phyloP scores from a whole-genome alignment of 257 asterid species.

The Salvia splendens region DNA sequence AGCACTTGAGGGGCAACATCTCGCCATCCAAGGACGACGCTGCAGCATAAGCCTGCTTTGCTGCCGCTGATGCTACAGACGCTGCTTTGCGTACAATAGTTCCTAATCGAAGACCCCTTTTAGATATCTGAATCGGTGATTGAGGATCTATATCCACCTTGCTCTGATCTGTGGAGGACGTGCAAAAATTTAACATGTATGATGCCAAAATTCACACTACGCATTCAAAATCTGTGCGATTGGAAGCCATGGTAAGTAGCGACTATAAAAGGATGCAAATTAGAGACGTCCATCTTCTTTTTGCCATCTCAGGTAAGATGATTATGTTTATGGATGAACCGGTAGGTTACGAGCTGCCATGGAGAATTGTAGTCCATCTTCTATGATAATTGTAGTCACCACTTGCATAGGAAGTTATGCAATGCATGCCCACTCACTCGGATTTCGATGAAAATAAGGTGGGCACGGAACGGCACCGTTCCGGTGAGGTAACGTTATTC shows the following conservation, averaged over 20 bases:
- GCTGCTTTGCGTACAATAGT: constrained; percentile 83
- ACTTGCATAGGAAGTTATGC: too few relatives aligned
- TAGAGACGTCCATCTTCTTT: not conserved
- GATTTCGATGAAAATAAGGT: too few relatives aligned
- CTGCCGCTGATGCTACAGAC: constrained; percentile 86
- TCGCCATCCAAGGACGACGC: constrained; percentile 83
- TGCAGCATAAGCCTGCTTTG: constrained; percentile 96
- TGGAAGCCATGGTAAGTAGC: not conserved
- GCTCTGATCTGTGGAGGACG: constrained; percentile 72
- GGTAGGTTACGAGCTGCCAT: not conserved
- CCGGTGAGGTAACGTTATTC: too few relatives aligned
- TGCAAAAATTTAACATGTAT: not conserved
- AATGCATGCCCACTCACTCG: too few relatives aligned
- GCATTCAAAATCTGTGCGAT: not conserved
- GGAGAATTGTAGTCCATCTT: not conserved
- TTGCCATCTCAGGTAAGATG: not conserved
- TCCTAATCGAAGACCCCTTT: constrained; percentile 63
- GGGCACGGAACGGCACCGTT: too few relatives aligned
- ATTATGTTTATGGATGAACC: not conserved
- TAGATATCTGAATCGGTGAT: constrained; percentile 54
- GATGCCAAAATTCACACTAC: not conserved
- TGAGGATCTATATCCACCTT: constrained; percentile 63
- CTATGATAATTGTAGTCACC: not conserved
- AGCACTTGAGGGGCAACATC: constrained; percentile 94
- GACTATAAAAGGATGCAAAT: not conserved